Conservation (phyloP, 495 filamentous ascomycete genomes). For the Talaromyces stipitatus region DNA sequence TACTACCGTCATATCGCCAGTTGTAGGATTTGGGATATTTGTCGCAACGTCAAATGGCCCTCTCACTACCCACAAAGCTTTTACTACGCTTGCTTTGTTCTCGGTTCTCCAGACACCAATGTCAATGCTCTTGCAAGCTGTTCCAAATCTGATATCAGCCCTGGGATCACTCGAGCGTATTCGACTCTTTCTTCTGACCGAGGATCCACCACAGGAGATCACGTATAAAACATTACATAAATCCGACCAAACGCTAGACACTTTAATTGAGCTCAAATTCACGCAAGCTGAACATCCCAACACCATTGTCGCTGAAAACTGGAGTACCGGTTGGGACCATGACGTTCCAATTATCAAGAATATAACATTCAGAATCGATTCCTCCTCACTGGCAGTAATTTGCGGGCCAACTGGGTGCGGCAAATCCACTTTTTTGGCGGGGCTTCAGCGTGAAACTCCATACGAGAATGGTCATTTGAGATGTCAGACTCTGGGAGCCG, state of each 20-base stretch:
- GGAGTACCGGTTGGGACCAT: constrained; percentile 42
- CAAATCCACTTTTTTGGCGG: constrained; percentile 43
- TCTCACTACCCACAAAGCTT: constrained; percentile 42
- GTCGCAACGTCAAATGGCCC: constrained; percentile 39
- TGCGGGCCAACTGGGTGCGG: constrained; percentile 43
- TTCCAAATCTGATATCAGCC: constrained; percentile 44
- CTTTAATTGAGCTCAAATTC: background rate
- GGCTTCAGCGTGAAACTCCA: constrained; percentile 41
- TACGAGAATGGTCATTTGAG: background rate
- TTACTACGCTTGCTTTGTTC: constrained; percentile 55
- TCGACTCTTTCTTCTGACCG: constrained; percentile 31
- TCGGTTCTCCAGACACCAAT: constrained; percentile 50
- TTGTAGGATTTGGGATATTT: constrained; percentile 44
- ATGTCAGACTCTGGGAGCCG: background rate
- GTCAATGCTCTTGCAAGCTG: constrained; percentile 41
- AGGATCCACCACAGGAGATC: background rate
- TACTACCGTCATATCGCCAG: constrained; percentile 31
- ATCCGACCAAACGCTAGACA: background rate
- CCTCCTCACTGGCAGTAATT: constrained; percentile 28
- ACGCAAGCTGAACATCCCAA: background rate
- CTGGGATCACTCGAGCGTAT: constrained; percentile 52
- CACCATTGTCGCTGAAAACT: constrained; percentile 32
- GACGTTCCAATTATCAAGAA: background rate
- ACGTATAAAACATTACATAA: background rate
- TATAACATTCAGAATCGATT: constrained; percentile 20